phyloP scores from a whole-genome alignment of 257 asterid genomes.

The Oldenlandia corymbosa region DNA sequence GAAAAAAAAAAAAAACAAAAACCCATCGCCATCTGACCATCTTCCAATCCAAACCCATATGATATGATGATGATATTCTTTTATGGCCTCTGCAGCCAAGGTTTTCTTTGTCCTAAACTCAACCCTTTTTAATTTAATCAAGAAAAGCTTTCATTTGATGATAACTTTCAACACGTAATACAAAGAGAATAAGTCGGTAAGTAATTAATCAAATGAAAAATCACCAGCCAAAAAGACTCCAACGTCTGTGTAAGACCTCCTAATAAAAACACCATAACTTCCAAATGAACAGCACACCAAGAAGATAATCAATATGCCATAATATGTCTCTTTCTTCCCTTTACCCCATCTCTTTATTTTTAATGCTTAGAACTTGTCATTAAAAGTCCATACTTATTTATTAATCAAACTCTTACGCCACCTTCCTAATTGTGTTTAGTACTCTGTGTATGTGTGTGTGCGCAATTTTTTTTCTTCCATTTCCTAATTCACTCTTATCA shows the following conservation, averaged over 20 bases:
- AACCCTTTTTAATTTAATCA: neutral
- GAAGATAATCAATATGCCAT: conserved; percentile 41
- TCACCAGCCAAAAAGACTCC: neutral
- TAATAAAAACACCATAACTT: conserved; percentile 47
- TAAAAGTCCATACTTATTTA: conserved; percentile 13
- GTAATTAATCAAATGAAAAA: neutral
- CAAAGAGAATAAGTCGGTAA: conserved; percentile 14
- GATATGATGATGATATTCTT: conserved; percentile 11
- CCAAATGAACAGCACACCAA: conserved; percentile 65
- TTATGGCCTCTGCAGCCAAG: conserved; percentile 5
- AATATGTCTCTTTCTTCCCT: conserved; percentile 40
- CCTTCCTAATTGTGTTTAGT: conserved; percentile 8
- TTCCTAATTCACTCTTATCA: neutral
- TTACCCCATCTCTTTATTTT: conserved; percentile 17
- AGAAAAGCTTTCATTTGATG: neutral
- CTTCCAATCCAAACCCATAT: too few relatives aligned
- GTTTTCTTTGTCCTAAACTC: conserved; percentile 6
- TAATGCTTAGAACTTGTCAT: conserved; percentile 12
- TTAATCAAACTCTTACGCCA: conserved; percentile 16
- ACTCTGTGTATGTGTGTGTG: neutral
- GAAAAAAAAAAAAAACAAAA: conserved; percentile 13
- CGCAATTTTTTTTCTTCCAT: neutral
- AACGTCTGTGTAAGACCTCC: conserved; percentile 16
- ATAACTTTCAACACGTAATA: conserved; percentile 10
- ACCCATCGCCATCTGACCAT: conserved; percentile 14